Conservation (phyloP, 2,329 filamentous ascomycete species). For the Mycosphaerella sp. region DNA sequence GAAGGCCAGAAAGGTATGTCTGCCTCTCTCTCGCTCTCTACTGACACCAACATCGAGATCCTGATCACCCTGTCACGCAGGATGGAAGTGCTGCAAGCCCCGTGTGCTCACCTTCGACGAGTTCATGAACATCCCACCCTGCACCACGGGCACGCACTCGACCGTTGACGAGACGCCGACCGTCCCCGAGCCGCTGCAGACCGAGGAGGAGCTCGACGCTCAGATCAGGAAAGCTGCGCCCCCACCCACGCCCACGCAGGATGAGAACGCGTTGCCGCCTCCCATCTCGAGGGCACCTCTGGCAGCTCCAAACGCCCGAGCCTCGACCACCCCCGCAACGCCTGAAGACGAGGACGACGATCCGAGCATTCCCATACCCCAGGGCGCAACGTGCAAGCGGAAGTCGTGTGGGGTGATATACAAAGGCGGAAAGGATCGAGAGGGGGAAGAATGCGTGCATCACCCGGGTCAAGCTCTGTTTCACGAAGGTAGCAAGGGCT, state of each 20-base stretch:
- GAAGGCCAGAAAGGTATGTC: constrained; percentile 91
- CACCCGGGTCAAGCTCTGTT: constrained; percentile 91
- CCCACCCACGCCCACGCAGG: constrained; percentile 24
- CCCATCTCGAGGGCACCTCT: constrained; percentile 28
- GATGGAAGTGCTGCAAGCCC: constrained; percentile 98
- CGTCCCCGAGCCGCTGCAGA: constrained; percentile 22
- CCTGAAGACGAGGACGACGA: constrained; percentile 83
- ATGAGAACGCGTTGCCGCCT: constrained; percentile 22
- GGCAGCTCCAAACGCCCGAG: constrained; percentile 27
- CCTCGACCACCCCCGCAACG: constrained; percentile 50
- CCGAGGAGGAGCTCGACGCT: constrained; percentile 30
- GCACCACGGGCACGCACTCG: constrained; percentile 87
- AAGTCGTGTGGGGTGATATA: constrained; percentile 66
- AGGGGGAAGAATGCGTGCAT: constrained; percentile 73
- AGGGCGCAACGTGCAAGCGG: constrained; percentile 70
- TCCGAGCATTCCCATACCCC: constrained; percentile 62
- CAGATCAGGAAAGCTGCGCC: constrained; percentile 25
- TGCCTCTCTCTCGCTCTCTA: constrained; percentile 11
- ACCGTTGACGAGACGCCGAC: constrained; percentile 68
- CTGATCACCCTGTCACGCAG: constrained; percentile 42
- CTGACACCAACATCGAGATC: background rate
- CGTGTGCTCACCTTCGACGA: constrained; percentile 97
- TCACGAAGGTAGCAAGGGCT: constrained; percentile 97
- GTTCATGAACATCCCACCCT: constrained; percentile 87
- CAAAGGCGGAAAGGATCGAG: constrained; percentile 53